Conservation (phyloP, 192 early-diverging fungal genomes). For the Coemansia furcata region DNA sequence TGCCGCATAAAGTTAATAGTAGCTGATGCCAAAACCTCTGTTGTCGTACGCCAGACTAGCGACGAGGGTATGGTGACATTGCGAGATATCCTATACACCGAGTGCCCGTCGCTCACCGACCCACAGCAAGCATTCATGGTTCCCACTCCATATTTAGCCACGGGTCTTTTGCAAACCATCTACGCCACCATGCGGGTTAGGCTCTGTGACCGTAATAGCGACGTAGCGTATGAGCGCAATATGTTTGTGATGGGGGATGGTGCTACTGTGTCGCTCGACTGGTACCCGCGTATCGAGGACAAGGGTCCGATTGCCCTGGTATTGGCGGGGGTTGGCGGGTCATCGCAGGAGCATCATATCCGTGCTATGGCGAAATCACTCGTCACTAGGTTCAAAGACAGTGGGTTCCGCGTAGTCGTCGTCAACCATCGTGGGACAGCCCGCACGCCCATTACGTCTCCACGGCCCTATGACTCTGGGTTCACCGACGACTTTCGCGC, state of each 20-base stretch:
- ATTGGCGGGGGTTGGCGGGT: constrained; percentile 89
- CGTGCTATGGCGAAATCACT: constrained; percentile 65
- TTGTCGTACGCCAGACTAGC: constrained; percentile 28
- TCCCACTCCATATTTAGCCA: constrained; percentile 72
- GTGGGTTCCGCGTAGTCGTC: constrained; percentile 66
- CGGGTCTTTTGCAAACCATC: constrained; percentile 76
- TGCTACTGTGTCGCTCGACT: constrained; percentile 85
- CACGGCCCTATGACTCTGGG: constrained; percentile 73
- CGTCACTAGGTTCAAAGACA: constrained; percentile 33
- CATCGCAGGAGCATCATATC: constrained; percentile 87
- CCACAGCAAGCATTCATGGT: constrained; percentile 53
- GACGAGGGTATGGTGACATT: constrained; percentile 30
- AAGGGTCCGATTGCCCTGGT: constrained; percentile 69
- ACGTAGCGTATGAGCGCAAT: constrained; percentile 46
- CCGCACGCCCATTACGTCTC: constrained; percentile 67
- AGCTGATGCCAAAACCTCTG: constrained; percentile 32
- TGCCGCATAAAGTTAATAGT: constrained; percentile 33
- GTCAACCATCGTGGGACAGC: constrained; percentile 90
- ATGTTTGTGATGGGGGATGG: constrained; percentile 68
- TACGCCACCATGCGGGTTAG: constrained; percentile 47
- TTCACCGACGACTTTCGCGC: constrained; percentile 71
- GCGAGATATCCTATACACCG: constrained; percentile 23
- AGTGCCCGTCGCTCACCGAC: constrained; percentile 64
- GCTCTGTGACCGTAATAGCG: constrained; percentile 21
- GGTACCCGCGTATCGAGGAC: constrained; percentile 58